Conservation (phyloP, 345 rosid genomes). For the Triadica sebifera region DNA sequence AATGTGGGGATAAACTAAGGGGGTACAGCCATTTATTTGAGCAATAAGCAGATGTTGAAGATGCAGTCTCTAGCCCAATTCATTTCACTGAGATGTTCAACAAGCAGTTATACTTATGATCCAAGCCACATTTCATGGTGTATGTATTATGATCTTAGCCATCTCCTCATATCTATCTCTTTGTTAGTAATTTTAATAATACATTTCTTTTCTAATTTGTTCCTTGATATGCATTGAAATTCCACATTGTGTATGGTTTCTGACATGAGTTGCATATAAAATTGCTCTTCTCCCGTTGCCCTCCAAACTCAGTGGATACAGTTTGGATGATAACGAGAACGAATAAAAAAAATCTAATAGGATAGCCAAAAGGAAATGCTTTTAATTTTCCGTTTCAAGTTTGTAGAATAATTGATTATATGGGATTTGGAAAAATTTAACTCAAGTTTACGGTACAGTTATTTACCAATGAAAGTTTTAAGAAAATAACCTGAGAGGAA, state of each 20-base stretch:
- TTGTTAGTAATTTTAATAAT: not conserved
- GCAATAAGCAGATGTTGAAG: not conserved
- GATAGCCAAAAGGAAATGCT: not conserved
- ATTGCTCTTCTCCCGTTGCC: not conserved
- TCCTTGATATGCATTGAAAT: not conserved
- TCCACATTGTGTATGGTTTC: not conserved
- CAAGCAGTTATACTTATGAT: not conserved
- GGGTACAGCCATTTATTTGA: slow-evolving; percentile 4
- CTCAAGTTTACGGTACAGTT: not conserved
- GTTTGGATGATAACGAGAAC: not conserved
- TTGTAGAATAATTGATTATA: not conserved
- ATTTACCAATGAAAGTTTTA: not conserved
- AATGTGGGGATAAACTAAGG: not conserved
- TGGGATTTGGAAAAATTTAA: not conserved
- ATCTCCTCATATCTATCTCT: not conserved
- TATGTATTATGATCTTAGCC: not conserved
- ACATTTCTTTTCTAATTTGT: not conserved
- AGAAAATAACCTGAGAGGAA: not conserved
- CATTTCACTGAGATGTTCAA: not conserved
- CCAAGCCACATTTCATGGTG: not conserved
- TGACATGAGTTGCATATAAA: not conserved
- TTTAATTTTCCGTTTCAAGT: not conserved
- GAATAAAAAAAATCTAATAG: not conserved
- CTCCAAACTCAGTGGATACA: not conserved
- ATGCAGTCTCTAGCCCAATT: not conserved